Evolutionary conservation across 306 rosid species (phyloP), one percentile per base, ranked within the genome.

Genomic region (Dalbergia cultrata): DNA sequence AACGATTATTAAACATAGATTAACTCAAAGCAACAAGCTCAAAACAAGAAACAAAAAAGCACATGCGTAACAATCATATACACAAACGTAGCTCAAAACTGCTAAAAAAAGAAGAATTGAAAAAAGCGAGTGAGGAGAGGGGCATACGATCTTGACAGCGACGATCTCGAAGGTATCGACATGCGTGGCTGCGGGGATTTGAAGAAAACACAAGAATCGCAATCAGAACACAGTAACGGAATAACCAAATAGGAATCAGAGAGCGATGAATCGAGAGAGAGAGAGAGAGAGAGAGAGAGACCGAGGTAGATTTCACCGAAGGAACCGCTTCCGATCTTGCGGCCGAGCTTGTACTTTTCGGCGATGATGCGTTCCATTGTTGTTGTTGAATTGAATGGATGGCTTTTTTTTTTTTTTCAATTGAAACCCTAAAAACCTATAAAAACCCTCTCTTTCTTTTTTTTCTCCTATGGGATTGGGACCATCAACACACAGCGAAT

Each of bases 251-350:
- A 61, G 3, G 31, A 60, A 22, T 43, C 5, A 67, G 22, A 76
- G 67, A n/a, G 22, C 13, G 44, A 37, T 13, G 41, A 3, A 14
- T 6, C 4, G 13, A 21, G 19, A 41, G 41, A 44, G 5, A 8
- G 3, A 52, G 14, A 6, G 4, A 11, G 8, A 57, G 62, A 11
- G 66, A 39, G 60, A 41, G 35, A 68, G 43, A 66, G 45, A 95
- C 99, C 99, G 39, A 95, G 97, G 61, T 80, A 95, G 81, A 95
- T 95, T 90, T 95, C 97, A 5, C 99, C 99, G 80, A 95, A 95
- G 74, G 99, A 95, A 83, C 97, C 99, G 84, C 99, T 92, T 60
- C 99, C 99, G 94, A 95, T 95, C 95, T 95, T 95, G 75, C 97
- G 94, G 71, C 99, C 97, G 39, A 92, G 92, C 88, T 91, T 95